Evolutionary conservation across 352 stramenopile species (phyloP), one percentile per base, ranked within the genome.

Genomic region (Phytophthora quininea): DNA sequence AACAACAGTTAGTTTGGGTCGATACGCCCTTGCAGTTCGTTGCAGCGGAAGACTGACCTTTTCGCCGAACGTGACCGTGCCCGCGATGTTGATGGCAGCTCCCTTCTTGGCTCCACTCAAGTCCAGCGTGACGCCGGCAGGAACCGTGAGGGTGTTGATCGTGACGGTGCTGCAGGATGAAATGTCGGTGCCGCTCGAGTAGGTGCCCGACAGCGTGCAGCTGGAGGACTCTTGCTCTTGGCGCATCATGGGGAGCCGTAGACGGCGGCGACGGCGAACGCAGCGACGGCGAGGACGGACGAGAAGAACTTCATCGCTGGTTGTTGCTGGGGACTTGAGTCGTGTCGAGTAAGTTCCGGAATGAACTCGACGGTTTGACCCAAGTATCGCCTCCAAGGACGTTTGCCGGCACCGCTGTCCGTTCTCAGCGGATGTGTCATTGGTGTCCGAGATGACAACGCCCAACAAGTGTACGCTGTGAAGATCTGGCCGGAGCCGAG

Each of bases 171-270:
- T 54, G 54, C 74, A 82, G 3, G 62, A 71, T 14, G 49, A 64
- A 8, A 82, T 65, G 47, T 67, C 59, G 24, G 62, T 70, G 19
- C 69, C 70, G 19, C 12, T 45, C 29, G 61, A 56, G 60, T 82
- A 82, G 8, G 63, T 67, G 33, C 74, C 74, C 24, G 67, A 64
- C 37, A 82, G 71, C 38, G 53, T 71, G 58, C 73, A 79, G 5
- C 40, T 31, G 32, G 38, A 30, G 3, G 45, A 42, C 30, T 62
- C 35, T 3, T 27, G 31, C 14, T 63, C 58, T 45, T 73, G 64
- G 7, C 66, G 66, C 24, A 73, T 61, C 19, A 35, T 40, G 53
- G 50, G 2, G 64, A 63, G 12, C 42, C 58, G 24, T 67, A 56
- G 53, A 50, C 33, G 8, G 49, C 61, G 10, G 42, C 57, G 40